Evolutionary conservation across 139 green algal genomes (phyloP).

Genomic region (Zygnema circumcarinatum): DNA sequence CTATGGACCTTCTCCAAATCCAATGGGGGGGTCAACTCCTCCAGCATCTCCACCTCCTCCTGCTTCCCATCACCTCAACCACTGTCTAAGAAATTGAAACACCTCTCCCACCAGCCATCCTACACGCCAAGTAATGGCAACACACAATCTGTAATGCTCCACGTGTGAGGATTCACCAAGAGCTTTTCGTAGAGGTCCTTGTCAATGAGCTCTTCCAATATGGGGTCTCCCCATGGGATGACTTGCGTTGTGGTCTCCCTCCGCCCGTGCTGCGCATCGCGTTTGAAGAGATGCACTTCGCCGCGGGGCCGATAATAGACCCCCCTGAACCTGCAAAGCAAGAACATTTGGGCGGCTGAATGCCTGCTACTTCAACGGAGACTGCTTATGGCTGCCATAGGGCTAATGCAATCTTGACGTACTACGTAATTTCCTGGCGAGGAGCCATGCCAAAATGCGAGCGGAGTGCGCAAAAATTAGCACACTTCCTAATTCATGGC

Average conservation of each 20-base stretch:
- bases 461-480: no score
- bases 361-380: no score
- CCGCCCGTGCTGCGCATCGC: slow-evolving; percentile 11
- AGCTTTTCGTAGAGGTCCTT: slow-evolving; percentile 72
- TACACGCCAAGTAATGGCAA: no score
- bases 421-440: no score
- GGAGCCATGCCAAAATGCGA: no score
- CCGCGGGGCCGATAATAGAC: slow-evolving; percentile 72
- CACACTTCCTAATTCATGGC: no score
- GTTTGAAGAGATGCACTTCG: slow-evolving; percentile 62
- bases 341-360: no score
- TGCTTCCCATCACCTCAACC: background rate
- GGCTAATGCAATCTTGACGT: no score
- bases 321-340: slow-evolving; percentile 62
- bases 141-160: background rate
- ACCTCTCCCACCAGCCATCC: no score
- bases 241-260: slow-evolving; percentile 23
- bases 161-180: slow-evolving; percentile 22
- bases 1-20: slow-evolving; percentile 69
- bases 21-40: slow-evolving; percentile 73
- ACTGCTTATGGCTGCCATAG: no score
- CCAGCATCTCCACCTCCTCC: slow-evolving; percentile 81
- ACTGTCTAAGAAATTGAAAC: no score
- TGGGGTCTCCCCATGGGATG: slow-evolving; percentile 56
- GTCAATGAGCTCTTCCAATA: slow-evolving; percentile 68